These are phyloP conservation scores for Nannizziopsis arthrosporioides DNA, from an alignment of 2,329 filamentous ascomycete genomes.

Conservation along the genomic window DNA sequence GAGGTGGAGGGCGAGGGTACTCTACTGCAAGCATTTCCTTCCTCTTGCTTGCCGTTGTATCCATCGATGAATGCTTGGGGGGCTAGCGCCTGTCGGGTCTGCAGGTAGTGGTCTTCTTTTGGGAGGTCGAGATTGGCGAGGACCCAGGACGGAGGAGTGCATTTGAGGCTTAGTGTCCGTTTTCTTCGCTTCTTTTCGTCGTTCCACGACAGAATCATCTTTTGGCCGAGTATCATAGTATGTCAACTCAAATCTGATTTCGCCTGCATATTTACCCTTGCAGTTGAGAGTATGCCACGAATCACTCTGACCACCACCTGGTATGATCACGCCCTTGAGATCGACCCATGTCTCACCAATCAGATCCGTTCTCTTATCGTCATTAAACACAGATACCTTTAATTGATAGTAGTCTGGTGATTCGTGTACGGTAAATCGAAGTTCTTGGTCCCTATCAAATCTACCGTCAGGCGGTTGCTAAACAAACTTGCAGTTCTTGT, in stretches of 20 bases:
- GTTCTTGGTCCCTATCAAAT: slow-evolving; percentile 74
- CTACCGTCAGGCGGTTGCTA: background rate
- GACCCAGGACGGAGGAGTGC: slow-evolving; percentile 27
- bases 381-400: slow-evolving; percentile 93
- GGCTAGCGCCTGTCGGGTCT: slow-evolving; percentile 52
- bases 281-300: slow-evolving; percentile 80
- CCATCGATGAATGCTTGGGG: slow-evolving; percentile 30
- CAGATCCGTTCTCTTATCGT: slow-evolving; percentile 93
- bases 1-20: slow-evolving; percentile 19
- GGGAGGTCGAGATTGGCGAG: slow-evolving; percentile 50
- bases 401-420: slow-evolving; percentile 92
- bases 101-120: slow-evolving; percentile 76
- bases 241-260: slow-evolving; percentile 88
- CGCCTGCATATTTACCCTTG: slow-evolving; percentile 90
- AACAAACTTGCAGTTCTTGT: background rate
- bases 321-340: slow-evolving; percentile 65
- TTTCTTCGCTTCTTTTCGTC: slow-evolving; percentile 38
- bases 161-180: slow-evolving; percentile 23
- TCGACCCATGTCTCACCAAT: slow-evolving; percentile 92
- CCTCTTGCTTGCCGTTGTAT: background rate
- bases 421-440: slow-evolving; percentile 91
- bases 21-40: slow-evolving; percentile 1
- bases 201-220: slow-evolving; percentile 53
- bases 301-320: slow-evolving; percentile 86
- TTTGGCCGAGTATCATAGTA: slow-evolving; percentile 87